These are phyloP conservation scores for Fraxinus sp. DNA, from an alignment of 305 asterid genomes.

Conservation along the genomic window DNA sequence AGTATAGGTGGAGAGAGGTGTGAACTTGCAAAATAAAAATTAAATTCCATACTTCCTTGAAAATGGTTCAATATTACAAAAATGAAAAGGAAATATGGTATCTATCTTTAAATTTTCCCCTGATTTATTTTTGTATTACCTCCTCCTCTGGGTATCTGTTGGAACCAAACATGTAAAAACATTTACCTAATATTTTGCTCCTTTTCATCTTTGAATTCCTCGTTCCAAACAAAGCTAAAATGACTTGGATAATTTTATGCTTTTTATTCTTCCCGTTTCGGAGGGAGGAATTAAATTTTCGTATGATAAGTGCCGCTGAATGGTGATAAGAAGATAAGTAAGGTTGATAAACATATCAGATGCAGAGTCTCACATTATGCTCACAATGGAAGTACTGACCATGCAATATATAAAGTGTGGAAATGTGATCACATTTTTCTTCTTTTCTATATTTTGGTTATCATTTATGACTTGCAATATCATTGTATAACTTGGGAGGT, in stretches of 20 bases:
- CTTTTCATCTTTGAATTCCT: not conserved
- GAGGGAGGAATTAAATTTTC: not conserved
- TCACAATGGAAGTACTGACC: not conserved
- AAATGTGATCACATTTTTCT: not conserved
- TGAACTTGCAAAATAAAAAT: not conserved
- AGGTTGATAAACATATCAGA: not conserved
- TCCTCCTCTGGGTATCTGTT: not conserved
- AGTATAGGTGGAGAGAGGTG: not conserved
- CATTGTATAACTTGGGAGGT: not conserved
- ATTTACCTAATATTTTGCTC: not conserved
- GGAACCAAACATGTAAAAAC: not conserved
- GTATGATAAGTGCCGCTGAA: not conserved
- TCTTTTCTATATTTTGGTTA: not conserved
- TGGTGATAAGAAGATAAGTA: not conserved
- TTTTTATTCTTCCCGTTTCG: not conserved
- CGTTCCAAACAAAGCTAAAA: not conserved
- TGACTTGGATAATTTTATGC: not conserved
- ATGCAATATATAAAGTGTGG: not conserved
- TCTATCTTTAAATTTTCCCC: not conserved
- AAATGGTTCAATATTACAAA: not conserved
- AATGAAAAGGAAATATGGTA: not conserved
- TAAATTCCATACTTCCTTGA: not conserved
- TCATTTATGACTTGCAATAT: not conserved
- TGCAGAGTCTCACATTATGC: not conserved
- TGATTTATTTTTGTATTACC: not conserved